Base-by-base conservation (phyloP, 179 eudicot genomes). In the Nepenthes alata region DNA sequence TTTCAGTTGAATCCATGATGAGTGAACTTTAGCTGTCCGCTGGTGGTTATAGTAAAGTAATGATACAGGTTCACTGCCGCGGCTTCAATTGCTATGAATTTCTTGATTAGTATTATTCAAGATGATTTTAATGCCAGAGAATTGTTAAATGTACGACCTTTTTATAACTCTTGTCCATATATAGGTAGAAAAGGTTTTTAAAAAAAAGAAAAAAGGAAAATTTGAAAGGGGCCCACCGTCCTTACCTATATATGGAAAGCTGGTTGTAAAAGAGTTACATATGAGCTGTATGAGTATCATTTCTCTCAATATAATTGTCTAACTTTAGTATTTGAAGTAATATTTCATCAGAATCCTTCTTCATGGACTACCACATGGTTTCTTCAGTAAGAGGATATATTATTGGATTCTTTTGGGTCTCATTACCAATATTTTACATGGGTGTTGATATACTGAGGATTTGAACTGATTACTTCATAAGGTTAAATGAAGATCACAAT, bases 401-500 rank as follows among this genome's bases (percentile, higher is more conserved):
- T 10, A 25, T 25, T 25, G 47, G 52, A 10, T 8, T 48, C 12
- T 48, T 48, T 11, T 48, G 11, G 52, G 10, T 48, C 52, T 2
- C 10, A 48, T 6, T 6, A 5, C 52, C 2, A 11, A 11, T 48
- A 5, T 48, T 16, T 15, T 25, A 15, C 5, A 7, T 25, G 15
- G 55, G 3, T 16, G 12, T 54, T 34, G 6, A 34, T 3, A 35
- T 6, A 54, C 58, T 25, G 48, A 58, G 61, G 47, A 59, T 56
- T 56, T n/a, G 35, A 10, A 14, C 35, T 35, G 10, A 11, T 13
- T 14, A 13, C 11, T 14, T 59, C 13, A 5, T 37, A 58, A 2
- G 10, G 12, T 37, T 3, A 47, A 3, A 52, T 57, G 50, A 66
- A 62, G 66, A 64, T 56, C 58, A 64, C 14, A 53, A 81, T 68